These are phyloP conservation scores for Canariomyces notabilis DNA, from an alignment of 2,329 filamentous ascomycete species.

Conservation along the genomic window DNA sequence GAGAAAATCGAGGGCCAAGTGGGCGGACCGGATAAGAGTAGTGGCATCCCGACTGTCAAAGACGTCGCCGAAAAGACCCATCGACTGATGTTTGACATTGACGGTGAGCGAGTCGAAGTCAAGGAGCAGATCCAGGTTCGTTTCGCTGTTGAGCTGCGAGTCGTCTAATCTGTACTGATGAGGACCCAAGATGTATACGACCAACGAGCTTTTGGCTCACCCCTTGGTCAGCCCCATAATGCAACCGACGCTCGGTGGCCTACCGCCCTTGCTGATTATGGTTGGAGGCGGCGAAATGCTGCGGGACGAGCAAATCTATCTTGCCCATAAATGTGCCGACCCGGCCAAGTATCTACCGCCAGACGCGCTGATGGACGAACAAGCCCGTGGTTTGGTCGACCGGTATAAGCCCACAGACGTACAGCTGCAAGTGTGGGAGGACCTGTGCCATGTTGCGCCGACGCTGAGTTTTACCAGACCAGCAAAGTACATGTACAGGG, in stretches of 20 bases:
- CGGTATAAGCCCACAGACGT: conserved; percentile 82
- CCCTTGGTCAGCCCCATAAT: conserved; percentile 86
- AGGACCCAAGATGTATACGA: conserved; percentile 56
- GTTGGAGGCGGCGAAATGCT: conserved; percentile 84
- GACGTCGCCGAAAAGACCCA: conserved; percentile 24
- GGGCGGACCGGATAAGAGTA: conserved; percentile 3
- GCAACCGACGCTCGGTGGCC: conserved; percentile 81
- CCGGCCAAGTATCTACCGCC: conserved; percentile 70
- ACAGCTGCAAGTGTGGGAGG: conserved; percentile 93
- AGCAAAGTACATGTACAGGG: conserved; percentile 92
- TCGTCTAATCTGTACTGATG: conserved; percentile 17
- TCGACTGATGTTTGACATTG: conserved; percentile 60
- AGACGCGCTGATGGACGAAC: conserved; percentile 57
- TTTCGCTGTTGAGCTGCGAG: neutral
- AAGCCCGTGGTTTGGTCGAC: conserved; percentile 53
- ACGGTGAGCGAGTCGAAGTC: conserved; percentile 65
- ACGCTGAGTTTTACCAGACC: conserved; percentile 95
- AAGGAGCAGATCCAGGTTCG: conserved; percentile 87
- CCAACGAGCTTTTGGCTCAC: conserved; percentile 79
- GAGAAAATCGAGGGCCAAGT: conserved; percentile 16
- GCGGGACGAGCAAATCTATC: conserved; percentile 88
- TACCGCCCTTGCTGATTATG: conserved; percentile 82
- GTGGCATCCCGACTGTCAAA: conserved; percentile 17
- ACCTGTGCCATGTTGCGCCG: conserved; percentile 85
- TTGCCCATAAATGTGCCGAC: conserved; percentile 91